phyloP scores from a whole-genome alignment of 345 rosid species.

The Capsella bursapastoris region DNA sequence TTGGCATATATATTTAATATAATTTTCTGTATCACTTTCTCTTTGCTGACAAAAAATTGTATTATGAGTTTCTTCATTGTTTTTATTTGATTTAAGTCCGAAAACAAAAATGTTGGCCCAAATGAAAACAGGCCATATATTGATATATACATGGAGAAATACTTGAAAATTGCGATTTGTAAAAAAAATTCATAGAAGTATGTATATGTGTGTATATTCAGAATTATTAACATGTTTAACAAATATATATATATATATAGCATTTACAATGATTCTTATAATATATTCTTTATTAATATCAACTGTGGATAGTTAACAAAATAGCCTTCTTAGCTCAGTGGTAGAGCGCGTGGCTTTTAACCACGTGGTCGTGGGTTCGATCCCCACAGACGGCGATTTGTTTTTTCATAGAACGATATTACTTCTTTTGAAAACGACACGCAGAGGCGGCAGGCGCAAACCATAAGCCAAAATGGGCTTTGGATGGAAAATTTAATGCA shows the following conservation, averaged over 20 bases:
- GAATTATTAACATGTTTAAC: neutral
- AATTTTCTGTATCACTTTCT: too few species aligned
- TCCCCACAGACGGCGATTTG: constrained; percentile 68
- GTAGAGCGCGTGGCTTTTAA: constrained; percentile 88
- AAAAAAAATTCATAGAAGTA: neutral
- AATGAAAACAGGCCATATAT: too few species aligned
- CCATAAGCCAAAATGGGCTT: too few species aligned
- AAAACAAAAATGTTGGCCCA: neutral
- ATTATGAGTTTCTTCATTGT: too few species aligned
- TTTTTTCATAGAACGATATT: accelerated
- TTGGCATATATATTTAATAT: neutral
- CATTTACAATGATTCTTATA: too few species aligned
- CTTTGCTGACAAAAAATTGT: too few species aligned
- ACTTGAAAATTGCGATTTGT: neutral
- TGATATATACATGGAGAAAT: too few species aligned
- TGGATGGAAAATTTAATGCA: neutral
- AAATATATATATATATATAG: too few species aligned
- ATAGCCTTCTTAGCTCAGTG: constrained; percentile 72
- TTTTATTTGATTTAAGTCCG: neutral
- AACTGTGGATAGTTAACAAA: neutral
- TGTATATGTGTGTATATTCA: neutral
- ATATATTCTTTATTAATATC: too few species aligned
- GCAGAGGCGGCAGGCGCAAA: too few species aligned
- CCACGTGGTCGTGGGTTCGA: constrained; percentile 87
- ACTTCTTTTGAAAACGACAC: neutral